Evolutionary conservation across 768 basidiomycete genomes (phyloP).

Genomic region (Phanerochaete carnosa): DNA sequence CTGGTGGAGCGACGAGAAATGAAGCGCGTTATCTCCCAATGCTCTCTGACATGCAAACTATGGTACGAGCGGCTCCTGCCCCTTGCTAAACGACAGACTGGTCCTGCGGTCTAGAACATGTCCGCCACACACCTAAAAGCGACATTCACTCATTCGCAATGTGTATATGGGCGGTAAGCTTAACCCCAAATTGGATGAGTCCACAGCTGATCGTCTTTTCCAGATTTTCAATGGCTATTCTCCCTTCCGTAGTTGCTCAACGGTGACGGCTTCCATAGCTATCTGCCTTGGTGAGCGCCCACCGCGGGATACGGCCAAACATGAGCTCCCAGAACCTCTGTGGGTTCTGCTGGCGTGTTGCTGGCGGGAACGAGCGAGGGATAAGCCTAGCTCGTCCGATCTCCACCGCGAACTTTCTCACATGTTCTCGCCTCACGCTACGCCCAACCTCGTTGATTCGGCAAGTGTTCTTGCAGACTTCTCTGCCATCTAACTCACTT

Average conservation of each 20-base stretch:
- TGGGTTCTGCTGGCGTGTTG: not conserved
- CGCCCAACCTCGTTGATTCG: too few species aligned
- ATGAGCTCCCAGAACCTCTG: not conserved
- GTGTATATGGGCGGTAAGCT: not conserved
- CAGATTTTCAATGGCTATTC: not conserved
- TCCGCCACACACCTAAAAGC: not conserved
- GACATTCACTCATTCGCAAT: conserved; percentile 1
- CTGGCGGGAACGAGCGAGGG: not conserved
- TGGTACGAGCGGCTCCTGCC: too few species aligned
- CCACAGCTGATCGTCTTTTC: too few species aligned
- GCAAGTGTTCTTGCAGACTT: too few species aligned
- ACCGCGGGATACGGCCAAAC: not conserved
- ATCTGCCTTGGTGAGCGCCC: not conserved
- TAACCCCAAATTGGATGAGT: too few species aligned
- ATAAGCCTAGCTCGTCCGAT: not conserved
- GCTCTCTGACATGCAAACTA: too few species aligned
- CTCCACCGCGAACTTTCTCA: too few species aligned
- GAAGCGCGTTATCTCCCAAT: too few species aligned
- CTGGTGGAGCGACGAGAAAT: too few species aligned
- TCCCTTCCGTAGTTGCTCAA: not conserved
- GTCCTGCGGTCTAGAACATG: not conserved
- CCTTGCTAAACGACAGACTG: too few species aligned
- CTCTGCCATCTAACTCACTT: too few species aligned
- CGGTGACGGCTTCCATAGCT: not conserved
- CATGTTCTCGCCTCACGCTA: too few species aligned